Conservation (phyloP, 1,284 basidiomycete species). For the Crucibulum cyathiforme region DNA sequence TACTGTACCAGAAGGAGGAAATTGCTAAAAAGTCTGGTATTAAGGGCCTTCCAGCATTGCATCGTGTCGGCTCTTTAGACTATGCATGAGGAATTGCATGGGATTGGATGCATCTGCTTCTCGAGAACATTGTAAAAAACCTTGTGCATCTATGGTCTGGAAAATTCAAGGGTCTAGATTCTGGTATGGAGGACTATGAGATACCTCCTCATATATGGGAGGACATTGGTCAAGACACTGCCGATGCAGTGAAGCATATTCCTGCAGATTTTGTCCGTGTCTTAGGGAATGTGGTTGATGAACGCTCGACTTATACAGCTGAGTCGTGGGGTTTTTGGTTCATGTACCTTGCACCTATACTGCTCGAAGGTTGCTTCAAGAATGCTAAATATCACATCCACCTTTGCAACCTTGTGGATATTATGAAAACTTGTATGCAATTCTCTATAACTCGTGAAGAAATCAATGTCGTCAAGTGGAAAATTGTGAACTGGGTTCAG, state of each 20-base stretch:
- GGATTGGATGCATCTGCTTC: conserved; percentile 56
- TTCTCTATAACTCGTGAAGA: conserved; percentile 41
- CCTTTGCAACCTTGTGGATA: conserved; percentile 43
- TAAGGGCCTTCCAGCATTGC: conserved; percentile 42
- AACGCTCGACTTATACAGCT: conserved; percentile 31
- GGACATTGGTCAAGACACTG: conserved; percentile 32
- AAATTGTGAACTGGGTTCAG: conserved; percentile 46
- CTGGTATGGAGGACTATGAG: conserved; percentile 35
- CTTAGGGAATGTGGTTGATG: conserved; percentile 30
- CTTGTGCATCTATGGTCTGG: conserved; percentile 46
- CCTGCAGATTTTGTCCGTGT: conserved; percentile 33
- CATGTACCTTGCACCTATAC: conserved; percentile 42
- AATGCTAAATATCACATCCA: conserved; percentile 44
- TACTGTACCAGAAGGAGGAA: conserved; percentile 17
- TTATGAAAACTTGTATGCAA: conserved; percentile 45
- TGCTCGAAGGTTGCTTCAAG: conserved; percentile 36
- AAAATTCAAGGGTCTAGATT: conserved; percentile 41
- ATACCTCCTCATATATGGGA: conserved; percentile 31
- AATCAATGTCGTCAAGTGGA: conserved; percentile 30
- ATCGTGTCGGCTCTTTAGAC: conserved; percentile 35
- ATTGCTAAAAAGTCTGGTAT: conserved; percentile 41
- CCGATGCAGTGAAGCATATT: conserved; percentile 23
- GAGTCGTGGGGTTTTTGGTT: conserved; percentile 44
- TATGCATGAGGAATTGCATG: conserved; percentile 47
- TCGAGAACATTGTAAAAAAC: conserved; percentile 47